These are phyloP conservation scores for Claviceps monticola DNA, from an alignment of 2,329 filamentous ascomycete genomes.

Conservation along the genomic window DNA sequence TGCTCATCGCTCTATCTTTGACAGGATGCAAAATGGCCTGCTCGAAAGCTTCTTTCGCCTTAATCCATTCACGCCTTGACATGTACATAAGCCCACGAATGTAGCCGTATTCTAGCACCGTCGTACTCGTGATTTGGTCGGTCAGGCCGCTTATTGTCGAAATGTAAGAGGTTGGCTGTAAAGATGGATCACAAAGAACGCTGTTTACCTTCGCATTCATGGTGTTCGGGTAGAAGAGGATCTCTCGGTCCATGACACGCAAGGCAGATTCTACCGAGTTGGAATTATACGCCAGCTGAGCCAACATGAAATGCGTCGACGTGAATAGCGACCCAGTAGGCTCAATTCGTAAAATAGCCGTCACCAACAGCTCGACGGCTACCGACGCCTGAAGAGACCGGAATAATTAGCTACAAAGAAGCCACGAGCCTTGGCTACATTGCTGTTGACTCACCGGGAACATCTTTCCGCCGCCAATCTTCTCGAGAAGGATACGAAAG, in stretches of 20 bases:
- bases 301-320: constrained; percentile 43
- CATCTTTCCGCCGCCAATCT: constrained; percentile 23
- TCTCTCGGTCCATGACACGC: constrained; percentile 48
- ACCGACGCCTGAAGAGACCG: constrained; percentile 26
- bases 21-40: constrained; percentile 54
- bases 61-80: constrained; percentile 44
- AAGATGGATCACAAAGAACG: constrained; percentile 29
- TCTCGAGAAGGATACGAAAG: constrained; percentile 31
- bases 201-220: constrained; percentile 20
- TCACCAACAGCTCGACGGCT: constrained; percentile 30
- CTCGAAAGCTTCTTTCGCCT: constrained; percentile 47
- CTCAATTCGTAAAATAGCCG: constrained; percentile 51
- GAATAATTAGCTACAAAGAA: not conserved
- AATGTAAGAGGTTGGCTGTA: constrained; percentile 43
- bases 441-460: constrained; percentile 26
- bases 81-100: constrained; percentile 52
- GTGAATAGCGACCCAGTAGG: constrained; percentile 54
- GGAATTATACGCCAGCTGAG: constrained; percentile 43
- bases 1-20: constrained; percentile 48
- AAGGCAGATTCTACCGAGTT: constrained; percentile 40
- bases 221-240: constrained; percentile 49
- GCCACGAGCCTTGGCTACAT: not conserved
- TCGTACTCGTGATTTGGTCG: constrained; percentile 31
- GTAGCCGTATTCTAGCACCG: constrained; percentile 55
- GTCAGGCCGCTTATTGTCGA: constrained; percentile 44